Evolutionary conservation across 2,329 filamentous ascomycete genomes (phyloP), one percentile per base, ranked within the genome.

Genomic region (Cordyceps javanica): DNA sequence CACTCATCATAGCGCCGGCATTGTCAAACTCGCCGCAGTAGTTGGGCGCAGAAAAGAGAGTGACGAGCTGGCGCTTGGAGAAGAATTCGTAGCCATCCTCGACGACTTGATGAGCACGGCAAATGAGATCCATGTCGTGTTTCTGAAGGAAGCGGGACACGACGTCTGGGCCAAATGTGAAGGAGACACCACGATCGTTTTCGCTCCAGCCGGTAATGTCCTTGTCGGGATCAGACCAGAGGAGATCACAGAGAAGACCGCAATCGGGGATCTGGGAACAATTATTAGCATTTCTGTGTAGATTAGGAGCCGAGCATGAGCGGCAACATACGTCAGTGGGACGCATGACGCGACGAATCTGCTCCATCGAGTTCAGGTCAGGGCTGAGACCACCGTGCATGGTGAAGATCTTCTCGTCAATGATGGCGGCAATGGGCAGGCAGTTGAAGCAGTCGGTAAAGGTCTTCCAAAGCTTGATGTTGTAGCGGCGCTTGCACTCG

Each of bases 381-480:
- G 94, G 94, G 75, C 91, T 97, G 69, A 99, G 79, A 70, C 94
- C 94, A 71, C 94, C 94, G 77, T 99, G 94, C 93, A 99, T 97
- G 71, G 92, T 97, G 81, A 99, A 97, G 72, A 99, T 99, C 88
- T 97, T 99, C 82, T 97, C 94, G 70, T 96, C 93, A 68, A 99
- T 97, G 76, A 99, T 99, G 65, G 94, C 93, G 59, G 93, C 94
- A 73, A 99, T 97, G 49, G 93, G 93, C 70, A 97, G 78, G 77
- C 91, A 97, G 82, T 99, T 99, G 85, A 99, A 99, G 82, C 92
- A 97, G 74, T 99, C 93, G 62, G 92, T 97, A 73, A 99, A 97
- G 1, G 93, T 97, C 84, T 99, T 99, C 93, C 93, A 97, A 61
- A 97, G 83, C 84, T 97, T 97, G 81, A 97, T 96, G 77, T 97